These are phyloP conservation scores for Halophytophthora batemanensis DNA, from an alignment of 352 stramenopile genomes.

Conservation along the genomic window DNA sequence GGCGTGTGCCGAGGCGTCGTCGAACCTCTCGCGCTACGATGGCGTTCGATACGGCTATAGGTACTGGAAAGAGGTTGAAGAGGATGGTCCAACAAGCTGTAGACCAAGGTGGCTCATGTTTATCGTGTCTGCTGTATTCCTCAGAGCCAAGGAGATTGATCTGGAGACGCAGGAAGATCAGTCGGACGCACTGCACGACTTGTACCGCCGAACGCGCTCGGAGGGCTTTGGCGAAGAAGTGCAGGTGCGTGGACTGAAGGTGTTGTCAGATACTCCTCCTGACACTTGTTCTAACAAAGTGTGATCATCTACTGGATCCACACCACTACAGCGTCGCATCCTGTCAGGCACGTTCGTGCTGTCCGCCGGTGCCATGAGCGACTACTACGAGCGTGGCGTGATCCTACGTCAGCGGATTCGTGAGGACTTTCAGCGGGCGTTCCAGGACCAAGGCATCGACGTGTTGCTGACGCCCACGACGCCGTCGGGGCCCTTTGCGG, in stretches of 20 bases:
- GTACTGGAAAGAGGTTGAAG: constrained; percentile 15
- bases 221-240: constrained; percentile 92
- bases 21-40: constrained; percentile 97
- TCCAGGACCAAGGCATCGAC: constrained; percentile 63
- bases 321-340: constrained; percentile 70
- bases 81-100: no score
- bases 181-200: constrained; percentile 76
- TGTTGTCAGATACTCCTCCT: neutral
- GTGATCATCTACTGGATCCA: neutral
- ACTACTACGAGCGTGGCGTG: constrained; percentile 89
- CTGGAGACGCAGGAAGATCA: constrained; percentile 55
- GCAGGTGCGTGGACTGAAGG: constrained; percentile 39
- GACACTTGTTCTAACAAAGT: neutral
- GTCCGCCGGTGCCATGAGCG: constrained; percentile 79
- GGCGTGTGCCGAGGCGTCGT: constrained; percentile 96
- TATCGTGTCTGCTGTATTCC: neutral
- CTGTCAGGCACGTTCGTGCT: constrained; percentile 90
- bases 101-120: no score
- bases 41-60: constrained; percentile 91
- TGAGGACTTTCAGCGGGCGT: constrained; percentile 64
- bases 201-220: constrained; percentile 85
- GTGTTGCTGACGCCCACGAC: constrained; percentile 87
- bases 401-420: constrained; percentile 77
- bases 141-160: constrained; percentile 52
- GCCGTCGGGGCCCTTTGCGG: constrained; percentile 71